A percentile compares a stretch with the other conserved stretches of the same genome.
Evolutionary conservation across 1,284 basidiomycete species (phyloP).

Genomic region (Fomitopsis betulina): DNA sequence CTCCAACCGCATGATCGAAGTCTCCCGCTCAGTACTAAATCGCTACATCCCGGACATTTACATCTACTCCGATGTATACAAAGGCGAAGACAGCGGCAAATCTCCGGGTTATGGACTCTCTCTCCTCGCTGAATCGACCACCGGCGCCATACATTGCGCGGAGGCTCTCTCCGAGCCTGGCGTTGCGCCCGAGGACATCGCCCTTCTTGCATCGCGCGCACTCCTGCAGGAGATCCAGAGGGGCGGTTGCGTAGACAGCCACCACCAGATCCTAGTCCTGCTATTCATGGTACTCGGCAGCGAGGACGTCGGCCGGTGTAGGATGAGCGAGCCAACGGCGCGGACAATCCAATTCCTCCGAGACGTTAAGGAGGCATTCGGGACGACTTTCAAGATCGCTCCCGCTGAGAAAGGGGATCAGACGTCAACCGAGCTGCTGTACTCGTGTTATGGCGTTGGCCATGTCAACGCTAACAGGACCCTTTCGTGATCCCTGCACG

Average conservation of each 20-base stretch:
- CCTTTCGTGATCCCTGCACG: slow-evolving; percentile 45
- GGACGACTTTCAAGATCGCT: slow-evolving; percentile 48
- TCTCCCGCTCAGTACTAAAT: slow-evolving; percentile 87
- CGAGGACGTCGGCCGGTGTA: slow-evolving; percentile 90
- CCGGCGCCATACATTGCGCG: slow-evolving; percentile 82
- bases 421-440: slow-evolving; percentile 52
- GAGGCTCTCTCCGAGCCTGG: slow-evolving; percentile 82
- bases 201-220: slow-evolving; percentile 70
- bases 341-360: slow-evolving; percentile 90
- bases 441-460: slow-evolving; percentile 78
- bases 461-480: slow-evolving; percentile 75
- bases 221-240: slow-evolving; percentile 77
- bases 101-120: slow-evolving; percentile 96
- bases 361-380: slow-evolving; percentile 81
- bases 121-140: slow-evolving; percentile 89
- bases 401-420: slow-evolving; percentile 44
- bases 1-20: slow-evolving; percentile 96
- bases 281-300: slow-evolving; percentile 93
- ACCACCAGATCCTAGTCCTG: slow-evolving; percentile 87
- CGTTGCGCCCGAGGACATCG: slow-evolving; percentile 90
- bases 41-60: slow-evolving; percentile 98
- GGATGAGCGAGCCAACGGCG: slow-evolving; percentile 78
- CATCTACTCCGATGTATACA: slow-evolving; percentile 97
- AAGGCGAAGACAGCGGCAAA: slow-evolving; percentile 97
- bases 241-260: slow-evolving; percentile 89